Percentiles rank a stretch among this genome's conserved stretches.
Conservation (phyloP, 164 flowering plant genomes). For the Dillenia turbinata region DNA sequence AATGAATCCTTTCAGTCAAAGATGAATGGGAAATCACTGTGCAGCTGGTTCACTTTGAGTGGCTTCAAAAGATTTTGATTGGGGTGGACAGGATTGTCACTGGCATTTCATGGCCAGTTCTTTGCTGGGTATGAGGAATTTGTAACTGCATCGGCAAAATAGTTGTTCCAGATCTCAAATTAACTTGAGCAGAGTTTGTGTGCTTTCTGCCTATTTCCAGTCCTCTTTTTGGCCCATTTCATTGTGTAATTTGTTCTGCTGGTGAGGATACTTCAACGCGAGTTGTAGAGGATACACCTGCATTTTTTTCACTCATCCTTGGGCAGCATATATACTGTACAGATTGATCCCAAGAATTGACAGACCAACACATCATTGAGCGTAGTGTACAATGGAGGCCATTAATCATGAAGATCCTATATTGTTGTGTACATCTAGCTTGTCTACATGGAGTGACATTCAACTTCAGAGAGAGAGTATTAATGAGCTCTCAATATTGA, state of each 20-base stretch:
- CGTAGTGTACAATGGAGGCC: too few relatives aligned
- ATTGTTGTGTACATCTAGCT: too few relatives aligned
- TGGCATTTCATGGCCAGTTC: constrained; percentile 17
- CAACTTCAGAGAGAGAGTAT: too few relatives aligned
- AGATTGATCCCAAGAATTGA: constrained; percentile 17
- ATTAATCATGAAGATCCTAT: too few relatives aligned
- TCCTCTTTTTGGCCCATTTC: constrained; percentile 5
- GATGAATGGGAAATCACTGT: constrained; percentile 6
- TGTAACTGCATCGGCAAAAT: constrained; percentile 25
- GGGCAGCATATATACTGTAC: constrained; percentile 28
- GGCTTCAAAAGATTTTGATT: constrained; percentile 6
- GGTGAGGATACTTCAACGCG: constrained; percentile 3
- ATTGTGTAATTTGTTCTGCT: constrained; percentile 18
- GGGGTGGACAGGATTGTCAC: constrained; percentile 14
- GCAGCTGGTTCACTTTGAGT: constrained; percentile 6
- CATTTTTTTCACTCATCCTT: constrained; percentile 5
- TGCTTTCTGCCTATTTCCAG: too few relatives aligned
- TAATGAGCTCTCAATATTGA: too few relatives aligned
- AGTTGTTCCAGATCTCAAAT: constrained; percentile 7
- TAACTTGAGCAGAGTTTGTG: constrained; percentile 12
- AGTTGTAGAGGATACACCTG: constrained; percentile 1
- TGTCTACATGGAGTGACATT: too few relatives aligned
- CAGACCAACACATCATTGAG: constrained; percentile 5
- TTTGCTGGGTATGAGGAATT: constrained; percentile 20
- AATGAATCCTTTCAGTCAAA: constrained; percentile 6